These are phyloP conservation scores for Cudoniella acicularis DNA, from an alignment of 495 filamentous ascomycete genomes.

Conservation along the genomic window DNA sequence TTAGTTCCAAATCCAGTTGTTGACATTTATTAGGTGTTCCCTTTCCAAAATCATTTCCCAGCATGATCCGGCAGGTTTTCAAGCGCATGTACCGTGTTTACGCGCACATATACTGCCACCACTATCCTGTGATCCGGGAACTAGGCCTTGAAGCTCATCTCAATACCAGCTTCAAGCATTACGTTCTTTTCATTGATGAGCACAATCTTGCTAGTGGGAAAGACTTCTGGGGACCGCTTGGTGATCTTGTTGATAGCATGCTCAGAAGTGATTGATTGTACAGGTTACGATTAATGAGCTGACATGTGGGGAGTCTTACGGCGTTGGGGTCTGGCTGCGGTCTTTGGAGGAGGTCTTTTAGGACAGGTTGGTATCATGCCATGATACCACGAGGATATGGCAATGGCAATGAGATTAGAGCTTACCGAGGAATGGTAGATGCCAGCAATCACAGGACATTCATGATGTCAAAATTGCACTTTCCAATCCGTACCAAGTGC, in stretches of 20 bases:
- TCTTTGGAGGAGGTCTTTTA: constrained; percentile 3
- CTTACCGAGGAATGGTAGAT: too few relatives aligned
- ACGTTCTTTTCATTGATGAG: constrained; percentile 95
- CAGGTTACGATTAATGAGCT: neutral
- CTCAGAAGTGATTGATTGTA: constrained; percentile 73
- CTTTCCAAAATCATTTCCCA: constrained; percentile 89
- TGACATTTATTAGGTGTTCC: constrained; percentile 64
- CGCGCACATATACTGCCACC: constrained; percentile 99
- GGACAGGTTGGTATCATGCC: neutral
- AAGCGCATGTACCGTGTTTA: constrained; percentile 98
- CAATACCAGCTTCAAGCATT: constrained; percentile 99
- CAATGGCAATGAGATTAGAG: too few relatives aligned
- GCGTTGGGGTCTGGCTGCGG: constrained; percentile 16
- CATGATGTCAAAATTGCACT: too few relatives aligned
- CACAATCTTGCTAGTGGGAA: constrained; percentile 84
- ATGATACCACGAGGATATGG: neutral
- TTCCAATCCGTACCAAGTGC: too few relatives aligned
- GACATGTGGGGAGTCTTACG: constrained; percentile 4
- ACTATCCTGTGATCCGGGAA: constrained; percentile 94
- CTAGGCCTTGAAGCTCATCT: constrained; percentile 94
- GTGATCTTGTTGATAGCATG: constrained; percentile 96
- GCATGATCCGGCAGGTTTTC: constrained; percentile 87
- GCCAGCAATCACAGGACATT: too few relatives aligned
- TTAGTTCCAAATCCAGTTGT: too few relatives aligned
- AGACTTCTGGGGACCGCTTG: constrained; percentile 97